These are phyloP conservation scores for Eucalyptus virginea DNA, from an alignment of 345 rosid genomes.

Conservation along the genomic window DNA sequence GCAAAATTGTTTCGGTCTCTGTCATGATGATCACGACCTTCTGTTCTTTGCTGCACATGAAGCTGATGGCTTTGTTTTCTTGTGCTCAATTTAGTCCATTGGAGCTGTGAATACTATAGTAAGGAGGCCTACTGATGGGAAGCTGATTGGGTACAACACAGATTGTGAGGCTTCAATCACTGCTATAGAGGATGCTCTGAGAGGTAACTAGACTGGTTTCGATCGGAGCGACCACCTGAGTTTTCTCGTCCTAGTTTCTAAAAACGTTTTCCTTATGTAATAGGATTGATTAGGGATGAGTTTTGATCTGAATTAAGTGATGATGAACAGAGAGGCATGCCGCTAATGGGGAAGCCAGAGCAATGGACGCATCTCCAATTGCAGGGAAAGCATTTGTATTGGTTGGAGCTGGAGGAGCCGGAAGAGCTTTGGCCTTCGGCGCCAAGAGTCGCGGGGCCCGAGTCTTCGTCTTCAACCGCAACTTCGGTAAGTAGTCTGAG, in stretches of 20 bases:
- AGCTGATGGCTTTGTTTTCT: background rate
- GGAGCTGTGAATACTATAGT: conserved; percentile 41
- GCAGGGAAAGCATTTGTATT: conserved; percentile 41
- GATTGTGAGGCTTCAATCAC: conserved; percentile 41
- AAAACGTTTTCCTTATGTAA: background rate
- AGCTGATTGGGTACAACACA: conserved; percentile 38
- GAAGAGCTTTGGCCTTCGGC: conserved; percentile 53
- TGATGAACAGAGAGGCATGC: background rate
- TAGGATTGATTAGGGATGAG: background rate
- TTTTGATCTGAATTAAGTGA: background rate
- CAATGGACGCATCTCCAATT: conserved; percentile 3
- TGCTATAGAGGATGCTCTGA: conserved; percentile 43
- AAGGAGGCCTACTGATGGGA: conserved; percentile 34
- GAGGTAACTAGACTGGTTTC: conserved; percentile 8
- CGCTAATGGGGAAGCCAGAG: background rate
- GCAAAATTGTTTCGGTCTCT: background rate
- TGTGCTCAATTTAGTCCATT: conserved; percentile 11
- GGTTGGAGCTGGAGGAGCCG: conserved; percentile 63
- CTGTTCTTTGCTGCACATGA: background rate
- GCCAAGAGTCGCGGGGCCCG: conserved; percentile 44
- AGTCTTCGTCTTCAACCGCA: conserved; percentile 38
- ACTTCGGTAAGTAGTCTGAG: conserved; percentile 13
- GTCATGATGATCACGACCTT: background rate
- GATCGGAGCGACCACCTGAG: background rate
- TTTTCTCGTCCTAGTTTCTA: background rate